phyloP scores from a whole-genome alignment of 78 protist species.

The Dictyostelium capitatum region DNA sequence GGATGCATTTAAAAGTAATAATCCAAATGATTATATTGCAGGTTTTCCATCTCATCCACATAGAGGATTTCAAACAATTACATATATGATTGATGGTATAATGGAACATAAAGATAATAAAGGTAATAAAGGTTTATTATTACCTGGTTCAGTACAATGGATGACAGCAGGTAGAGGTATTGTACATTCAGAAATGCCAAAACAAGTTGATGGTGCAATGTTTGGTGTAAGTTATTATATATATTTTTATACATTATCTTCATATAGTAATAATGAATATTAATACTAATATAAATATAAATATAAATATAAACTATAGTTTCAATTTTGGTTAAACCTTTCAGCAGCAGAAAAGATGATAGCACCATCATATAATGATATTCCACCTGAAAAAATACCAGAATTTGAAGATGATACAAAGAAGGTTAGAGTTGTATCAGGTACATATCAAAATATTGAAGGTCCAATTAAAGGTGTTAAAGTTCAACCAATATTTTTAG shows the following conservation, averaged over 20 bases:
- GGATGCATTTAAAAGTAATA: conserved; percentile 69
- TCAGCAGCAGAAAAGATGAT: conserved; percentile 85
- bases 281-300: too few relatives aligned
- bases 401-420: neutral
- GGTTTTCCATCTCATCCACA: conserved; percentile 91
- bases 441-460: conserved; percentile 5
- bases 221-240: too few relatives aligned
- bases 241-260: too few relatives aligned
- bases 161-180: conserved; percentile 92
- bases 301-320: too few relatives aligned
- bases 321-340: conserved; percentile 90
- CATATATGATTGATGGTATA: conserved; percentile 85
- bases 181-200: conserved; percentile 86
- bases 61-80: conserved; percentile 92
- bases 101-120: conserved; percentile 82
- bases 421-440: conserved; percentile 67
- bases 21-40: conserved; percentile 70
- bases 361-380: conserved; percentile 85
- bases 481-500: conserved; percentile 47
- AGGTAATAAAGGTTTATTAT: conserved; percentile 83
- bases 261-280: too few relatives aligned
- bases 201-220: conserved; percentile 54
- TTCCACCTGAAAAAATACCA: conserved; percentile 6
- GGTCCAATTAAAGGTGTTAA: conserved; percentile 32
- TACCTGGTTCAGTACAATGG: conserved; percentile 86